Evolutionary conservation across 2,329 filamentous ascomycete genomes (phyloP), one percentile per base, ranked within the genome.

Genomic region (Penicillium brasilianum): DNA sequence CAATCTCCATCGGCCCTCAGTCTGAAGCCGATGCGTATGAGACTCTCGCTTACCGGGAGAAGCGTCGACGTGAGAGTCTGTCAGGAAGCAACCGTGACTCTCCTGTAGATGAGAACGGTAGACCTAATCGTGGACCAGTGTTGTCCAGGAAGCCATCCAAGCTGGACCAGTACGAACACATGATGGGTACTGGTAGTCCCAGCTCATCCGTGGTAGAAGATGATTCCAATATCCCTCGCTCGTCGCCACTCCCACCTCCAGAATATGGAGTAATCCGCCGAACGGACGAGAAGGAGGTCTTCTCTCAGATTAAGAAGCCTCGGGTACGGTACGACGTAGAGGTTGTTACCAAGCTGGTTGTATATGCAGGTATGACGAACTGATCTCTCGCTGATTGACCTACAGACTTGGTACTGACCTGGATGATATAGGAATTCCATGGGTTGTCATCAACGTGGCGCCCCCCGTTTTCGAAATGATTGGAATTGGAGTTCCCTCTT

Each of bases 251-350:
- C 20, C 66, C 71, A 3, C 67, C 71, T 25, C 66, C 71, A 20
- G 67, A 72, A 20, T 73, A 76, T 20, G 74, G 75, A 52, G 66
- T 73, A 43, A 79, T 81, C 10, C 10, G 34, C 34, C 76, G 78
- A 48, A 70, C 76, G 32, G 88, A 88, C 51, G 89, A 93, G 75
- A 85, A 84, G 68, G 90, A 96, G 74, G 89, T 98, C 76, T 97
- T 98, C 76, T 90, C 88, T 48, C 87, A 85, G 73, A 83, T 98
- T 58, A 89, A 93, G 65, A 92, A 90, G 78, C 93, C 95, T 52
- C 87, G 95, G 67, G 93, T 97, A 61, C 85, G 93, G 69, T 99
- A 98, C 73, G 95, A 99, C 78, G 94, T 98, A n/a, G 95, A 99
- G 77, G 94, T 99, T 41, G 90, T 99, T 39, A 98, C 95, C 5